phyloP scores from a whole-genome alignment of 352 stramenopile species.

The Globisporangium sylvaticum region DNA sequence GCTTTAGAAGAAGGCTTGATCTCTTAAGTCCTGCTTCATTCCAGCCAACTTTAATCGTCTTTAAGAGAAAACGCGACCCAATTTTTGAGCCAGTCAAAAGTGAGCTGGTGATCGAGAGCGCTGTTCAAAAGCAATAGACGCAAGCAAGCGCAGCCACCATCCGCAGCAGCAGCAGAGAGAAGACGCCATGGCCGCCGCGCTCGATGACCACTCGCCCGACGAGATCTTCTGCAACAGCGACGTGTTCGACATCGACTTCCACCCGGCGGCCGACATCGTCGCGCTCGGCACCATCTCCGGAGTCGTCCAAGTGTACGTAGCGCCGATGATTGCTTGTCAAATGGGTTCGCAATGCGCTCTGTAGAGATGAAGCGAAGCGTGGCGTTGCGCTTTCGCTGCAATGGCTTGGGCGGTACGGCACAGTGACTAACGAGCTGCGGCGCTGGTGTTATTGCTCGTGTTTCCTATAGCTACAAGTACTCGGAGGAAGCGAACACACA shows the following conservation, averaged over 20 bases:
- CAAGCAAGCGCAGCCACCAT: background rate
- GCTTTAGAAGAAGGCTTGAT: too few species aligned
- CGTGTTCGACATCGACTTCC: conserved; percentile 87
- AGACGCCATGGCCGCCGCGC: conserved; percentile 45
- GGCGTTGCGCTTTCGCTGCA: background rate
- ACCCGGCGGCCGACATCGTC: conserved; percentile 65
- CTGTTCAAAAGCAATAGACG: background rate
- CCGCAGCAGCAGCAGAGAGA: background rate
- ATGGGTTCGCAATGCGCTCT: conserved; percentile 5
- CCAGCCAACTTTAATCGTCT: background rate
- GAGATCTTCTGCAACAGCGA: conserved; percentile 73
- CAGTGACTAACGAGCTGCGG: background rate
- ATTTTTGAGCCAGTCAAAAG: conserved; percentile 32
- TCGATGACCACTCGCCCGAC: conserved; percentile 74
- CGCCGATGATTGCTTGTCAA: background rate
- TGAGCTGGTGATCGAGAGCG: background rate
- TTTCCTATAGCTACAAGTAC: conserved; percentile 66
- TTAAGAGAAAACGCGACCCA: background rate
- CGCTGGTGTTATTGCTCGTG: background rate
- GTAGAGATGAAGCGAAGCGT: background rate
- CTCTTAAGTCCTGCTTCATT: too few species aligned
- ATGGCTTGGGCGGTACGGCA: background rate
- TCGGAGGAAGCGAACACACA: conserved; percentile 63
- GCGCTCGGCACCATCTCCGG: conserved; percentile 71
- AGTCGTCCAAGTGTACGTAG: conserved; percentile 76